Percentiles rank a stretch among this genome's conserved stretches.
Evolutionary conservation across 495 filamentous ascomycete species (phyloP).

Genomic region (Tetracladium setigerum): DNA sequence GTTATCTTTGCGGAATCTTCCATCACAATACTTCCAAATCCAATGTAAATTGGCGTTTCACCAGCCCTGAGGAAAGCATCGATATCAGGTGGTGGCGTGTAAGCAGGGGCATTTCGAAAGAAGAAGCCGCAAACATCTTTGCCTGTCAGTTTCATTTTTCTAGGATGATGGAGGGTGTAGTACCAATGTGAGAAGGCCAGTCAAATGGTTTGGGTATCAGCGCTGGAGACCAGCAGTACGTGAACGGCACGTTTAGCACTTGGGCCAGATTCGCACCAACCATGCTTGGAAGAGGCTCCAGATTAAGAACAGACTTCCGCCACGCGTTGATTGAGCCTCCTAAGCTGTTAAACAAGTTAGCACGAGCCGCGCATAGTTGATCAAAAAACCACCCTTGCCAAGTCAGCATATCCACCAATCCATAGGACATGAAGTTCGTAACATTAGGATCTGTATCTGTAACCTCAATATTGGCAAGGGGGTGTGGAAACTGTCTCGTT

Average conservation of each 20-base stretch:
- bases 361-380: background rate
- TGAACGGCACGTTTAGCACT: constrained; percentile 48
- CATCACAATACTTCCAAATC: constrained; percentile 58
- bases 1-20: constrained; percentile 50
- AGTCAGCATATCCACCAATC: constrained; percentile 55
- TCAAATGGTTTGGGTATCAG: constrained; percentile 55
- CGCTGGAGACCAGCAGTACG: constrained; percentile 58
- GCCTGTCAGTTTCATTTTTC: constrained; percentile 14
- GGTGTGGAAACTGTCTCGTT: constrained; percentile 50
- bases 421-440: constrained; percentile 53
- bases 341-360: constrained; percentile 25
- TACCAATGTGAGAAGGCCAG: constrained; percentile 49
- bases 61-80: constrained; percentile 42
- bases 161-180: background rate
- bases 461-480: constrained; percentile 35
- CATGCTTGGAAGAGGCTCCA: constrained; percentile 37
- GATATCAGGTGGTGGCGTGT: constrained; percentile 42
- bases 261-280: constrained; percentile 23
- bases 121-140: constrained; percentile 52
- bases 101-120: constrained; percentile 41
- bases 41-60: constrained; percentile 51
- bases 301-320: constrained; percentile 36
- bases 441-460: constrained; percentile 33
- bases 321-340: constrained; percentile 54
- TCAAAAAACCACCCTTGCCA: constrained; percentile 50